phyloP scores from a whole-genome alignment of 106 monocot genomes.

The Platanthera guangdongensis region DNA sequence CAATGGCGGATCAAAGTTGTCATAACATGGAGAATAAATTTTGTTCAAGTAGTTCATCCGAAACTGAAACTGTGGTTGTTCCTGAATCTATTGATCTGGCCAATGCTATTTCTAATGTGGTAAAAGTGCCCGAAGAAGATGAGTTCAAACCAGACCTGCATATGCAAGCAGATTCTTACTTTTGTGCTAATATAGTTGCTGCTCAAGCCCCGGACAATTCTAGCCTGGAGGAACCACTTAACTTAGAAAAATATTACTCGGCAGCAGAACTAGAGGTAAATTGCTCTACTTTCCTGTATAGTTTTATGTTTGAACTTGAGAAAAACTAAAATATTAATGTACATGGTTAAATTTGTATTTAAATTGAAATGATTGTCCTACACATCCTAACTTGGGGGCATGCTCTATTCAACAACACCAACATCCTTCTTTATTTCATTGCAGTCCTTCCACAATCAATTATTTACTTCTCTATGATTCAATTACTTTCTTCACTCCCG shows the following conservation, averaged over 20 bases:
- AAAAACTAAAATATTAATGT: not conserved
- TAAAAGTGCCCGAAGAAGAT: constrained; percentile 13
- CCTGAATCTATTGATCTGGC: constrained; percentile 5
- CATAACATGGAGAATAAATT: constrained; percentile 15
- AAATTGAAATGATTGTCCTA: no score
- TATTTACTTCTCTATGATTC: no score
- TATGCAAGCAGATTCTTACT: constrained; percentile 1
- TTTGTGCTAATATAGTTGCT: not conserved
- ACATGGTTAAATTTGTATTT: no score
- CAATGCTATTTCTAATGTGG: constrained; percentile 11
- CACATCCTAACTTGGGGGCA: no score
- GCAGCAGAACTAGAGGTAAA: constrained; percentile 71
- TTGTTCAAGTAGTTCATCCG: constrained; percentile 27
- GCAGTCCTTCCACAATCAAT: no score
- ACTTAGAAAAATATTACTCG: constrained; percentile 41
- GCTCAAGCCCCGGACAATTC: constrained; percentile 2
- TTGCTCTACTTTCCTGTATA: not conserved
- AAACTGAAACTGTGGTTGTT: constrained; percentile 6
- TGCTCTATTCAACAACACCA: no score
- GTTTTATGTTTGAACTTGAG: not conserved
- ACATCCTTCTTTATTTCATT: no score
- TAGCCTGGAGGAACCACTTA: constrained; percentile 35
- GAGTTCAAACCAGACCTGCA: constrained; percentile 7
- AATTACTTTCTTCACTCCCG: no score
- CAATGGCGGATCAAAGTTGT: constrained; percentile 5